phyloP scores from a whole-genome alignment of 208 protist genomes.

The Balamuthia mandrillaris region DNA sequence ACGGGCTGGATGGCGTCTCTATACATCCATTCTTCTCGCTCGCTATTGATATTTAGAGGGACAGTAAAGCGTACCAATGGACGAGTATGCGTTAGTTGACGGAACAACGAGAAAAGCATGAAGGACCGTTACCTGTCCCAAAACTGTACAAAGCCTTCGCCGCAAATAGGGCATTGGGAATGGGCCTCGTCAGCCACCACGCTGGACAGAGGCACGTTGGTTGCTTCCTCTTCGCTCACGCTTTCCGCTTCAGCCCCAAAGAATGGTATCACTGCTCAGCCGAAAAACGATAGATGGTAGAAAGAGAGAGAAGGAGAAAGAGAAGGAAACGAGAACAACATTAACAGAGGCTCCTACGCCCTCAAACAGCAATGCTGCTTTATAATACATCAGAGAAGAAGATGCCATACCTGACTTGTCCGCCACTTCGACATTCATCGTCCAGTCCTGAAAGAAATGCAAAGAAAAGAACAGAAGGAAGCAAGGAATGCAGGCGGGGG shows the following conservation, averaged over 20 bases:
- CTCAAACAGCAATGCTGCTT: no score
- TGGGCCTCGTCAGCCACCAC: conserved; percentile 32
- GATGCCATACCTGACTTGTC: neutral
- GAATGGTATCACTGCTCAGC: conserved; percentile 4
- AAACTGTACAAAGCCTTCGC: conserved; percentile 17
- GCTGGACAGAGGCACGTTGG: neutral
- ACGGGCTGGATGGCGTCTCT: neutral
- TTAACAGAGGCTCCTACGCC: neutral
- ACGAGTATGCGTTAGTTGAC: neutral
- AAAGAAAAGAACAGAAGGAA: no score
- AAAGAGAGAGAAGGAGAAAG: no score
- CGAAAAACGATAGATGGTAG: neutral
- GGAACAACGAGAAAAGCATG: neutral
- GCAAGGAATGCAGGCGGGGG: no score
- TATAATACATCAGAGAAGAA: neutral
- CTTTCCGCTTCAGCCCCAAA: neutral
- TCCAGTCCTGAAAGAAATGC: neutral
- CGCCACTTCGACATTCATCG: neutral
- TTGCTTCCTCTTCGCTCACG: neutral
- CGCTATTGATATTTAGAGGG: neutral
- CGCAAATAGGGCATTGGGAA: neutral
- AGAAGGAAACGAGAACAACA: no score
- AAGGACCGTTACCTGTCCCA: conserved; percentile 1
- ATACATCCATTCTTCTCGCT: conserved; percentile 30
- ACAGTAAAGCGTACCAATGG: neutral